Conservation (phyloP, 1,139 yeast species). For the Candida neerlandica region DNA sequence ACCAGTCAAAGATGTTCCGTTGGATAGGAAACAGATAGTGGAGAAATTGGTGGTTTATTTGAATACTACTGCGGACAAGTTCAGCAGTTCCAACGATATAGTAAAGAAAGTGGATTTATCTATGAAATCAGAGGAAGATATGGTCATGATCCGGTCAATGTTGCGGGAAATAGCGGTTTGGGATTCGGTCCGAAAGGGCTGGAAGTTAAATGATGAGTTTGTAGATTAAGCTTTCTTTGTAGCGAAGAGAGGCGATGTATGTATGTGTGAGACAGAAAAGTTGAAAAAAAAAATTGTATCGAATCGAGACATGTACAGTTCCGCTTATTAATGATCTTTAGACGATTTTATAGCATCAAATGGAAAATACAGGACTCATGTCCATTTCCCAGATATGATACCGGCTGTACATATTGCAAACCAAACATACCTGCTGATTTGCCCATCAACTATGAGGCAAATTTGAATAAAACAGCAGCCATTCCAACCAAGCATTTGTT, state of each 20-base stretch:
- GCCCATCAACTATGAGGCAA: constrained; percentile 41
- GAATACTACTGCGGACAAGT: constrained; percentile 34
- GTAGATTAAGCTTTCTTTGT: constrained; percentile 4
- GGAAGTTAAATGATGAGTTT: constrained; percentile 68
- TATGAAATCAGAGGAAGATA: constrained; percentile 55
- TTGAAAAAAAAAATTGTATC: background rate
- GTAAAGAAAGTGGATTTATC: constrained; percentile 50
- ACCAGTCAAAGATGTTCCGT: constrained; percentile 17
- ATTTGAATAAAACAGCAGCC: constrained; percentile 49
- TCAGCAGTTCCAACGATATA: constrained; percentile 61
- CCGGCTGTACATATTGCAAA: constrained; percentile 65
- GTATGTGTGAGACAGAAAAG: background rate
- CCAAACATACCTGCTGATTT: constrained; percentile 46
- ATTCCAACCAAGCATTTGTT: constrained; percentile 59
- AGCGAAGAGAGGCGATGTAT: background rate
- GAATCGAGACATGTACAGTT: constrained; percentile 10
- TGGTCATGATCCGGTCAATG: constrained; percentile 67
- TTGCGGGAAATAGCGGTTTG: constrained; percentile 70
- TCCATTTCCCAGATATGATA: constrained; percentile 55
- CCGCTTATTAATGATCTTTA: constrained; percentile 13
- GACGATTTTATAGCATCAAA: constrained; percentile 12
- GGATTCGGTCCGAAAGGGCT: constrained; percentile 57
- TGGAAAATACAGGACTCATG: constrained; percentile 27
- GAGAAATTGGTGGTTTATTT: constrained; percentile 39
- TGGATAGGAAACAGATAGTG: constrained; percentile 23